These are phyloP conservation scores for Fusarium sp. DNA, from an alignment of 2,329 filamentous ascomycete genomes.

Conservation along the genomic window DNA sequence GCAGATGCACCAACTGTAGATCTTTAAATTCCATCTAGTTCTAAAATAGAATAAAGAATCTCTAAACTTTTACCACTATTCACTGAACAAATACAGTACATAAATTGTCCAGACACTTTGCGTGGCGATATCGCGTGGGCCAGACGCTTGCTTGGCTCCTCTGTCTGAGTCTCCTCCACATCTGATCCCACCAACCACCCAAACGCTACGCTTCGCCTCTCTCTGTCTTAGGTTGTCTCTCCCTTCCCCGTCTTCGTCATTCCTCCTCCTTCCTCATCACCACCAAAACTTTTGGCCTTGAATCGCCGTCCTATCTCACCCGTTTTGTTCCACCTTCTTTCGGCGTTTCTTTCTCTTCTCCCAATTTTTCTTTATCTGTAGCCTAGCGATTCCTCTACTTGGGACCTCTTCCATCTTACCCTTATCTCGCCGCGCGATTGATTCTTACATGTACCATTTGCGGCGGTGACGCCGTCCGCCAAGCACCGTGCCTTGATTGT, in stretches of 20 bases:
- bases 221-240: slow-evolving; percentile 14
- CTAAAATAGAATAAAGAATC: neutral
- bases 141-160: slow-evolving; percentile 27
- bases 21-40: neutral
- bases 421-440: slow-evolving; percentile 41
- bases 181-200: slow-evolving; percentile 32
- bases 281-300: slow-evolving; percentile 20
- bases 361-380: slow-evolving; percentile 9
- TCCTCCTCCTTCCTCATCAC: slow-evolving; percentile 21
- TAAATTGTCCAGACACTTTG: neutral
- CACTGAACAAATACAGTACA: neutral
- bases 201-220: slow-evolving; percentile 22
- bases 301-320: slow-evolving; percentile 14
- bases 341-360: slow-evolving; percentile 14
- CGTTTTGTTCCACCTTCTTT: slow-evolving; percentile 20
- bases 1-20: neutral
- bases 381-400: neutral
- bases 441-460: slow-evolving; percentile 43
- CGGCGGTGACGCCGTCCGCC: slow-evolving; percentile 48
- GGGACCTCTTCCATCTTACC: neutral
- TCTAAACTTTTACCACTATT: neutral
- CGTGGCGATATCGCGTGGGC: slow-evolving; percentile 40
- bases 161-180: slow-evolving; percentile 35
- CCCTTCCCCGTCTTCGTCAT: slow-evolving; percentile 30
- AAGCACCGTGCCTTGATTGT: slow-evolving; percentile 38